Evolutionary conservation across 2,329 filamentous ascomycete species (phyloP), one percentile per base, ranked within the genome.

Genomic region (Sporothrix inflata): DNA sequence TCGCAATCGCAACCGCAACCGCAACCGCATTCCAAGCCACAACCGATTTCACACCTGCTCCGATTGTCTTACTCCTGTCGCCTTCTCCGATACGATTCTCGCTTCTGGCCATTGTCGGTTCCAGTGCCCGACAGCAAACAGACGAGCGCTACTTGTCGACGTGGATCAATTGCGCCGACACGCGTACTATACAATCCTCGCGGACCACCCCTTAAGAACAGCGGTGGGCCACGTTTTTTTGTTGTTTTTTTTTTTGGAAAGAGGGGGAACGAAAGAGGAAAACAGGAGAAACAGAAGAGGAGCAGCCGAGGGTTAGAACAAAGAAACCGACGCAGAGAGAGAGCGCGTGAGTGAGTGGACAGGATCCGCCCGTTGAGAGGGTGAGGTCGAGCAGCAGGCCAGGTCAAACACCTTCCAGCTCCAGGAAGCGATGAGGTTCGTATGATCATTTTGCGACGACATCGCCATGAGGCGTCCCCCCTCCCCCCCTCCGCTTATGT

Each of bases 371-470:
- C 6, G 53, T 40, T 16, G 68, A 47, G 6, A 7, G 53, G 21
- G 24, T 34, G 38, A 30, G 45, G 14, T n/a, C 42, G 19, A 53
- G 55, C 69, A 45, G 51, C 27, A 63, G 60, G 55, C 42, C 27
- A 53, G 45, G 30, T 9, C 24, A 19, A 16, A 53, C 45, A 65
- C 27, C 45, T 53, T 27, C 14, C 55, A 2, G 6, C 47, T 12
- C 11, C 65, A 24, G 24, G 55, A 57, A 57, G 71, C 71, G 27
- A 73, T 73, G 67, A 73, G 71, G 71, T 73, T 65, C 42, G 71
- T 69, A 27, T 60, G 47, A 38, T 60, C 34, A 34, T 30, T 24
- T 65, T 27, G 67, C 66, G 38, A 60, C 67, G 14, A 8, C 51
- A 30, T 55, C 67, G 38, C 21, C 14, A n/a, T 14, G 21, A 34